phyloP scores from a whole-genome alignment of 768 basidiomycete genomes.

The Mycena vitilis region DNA sequence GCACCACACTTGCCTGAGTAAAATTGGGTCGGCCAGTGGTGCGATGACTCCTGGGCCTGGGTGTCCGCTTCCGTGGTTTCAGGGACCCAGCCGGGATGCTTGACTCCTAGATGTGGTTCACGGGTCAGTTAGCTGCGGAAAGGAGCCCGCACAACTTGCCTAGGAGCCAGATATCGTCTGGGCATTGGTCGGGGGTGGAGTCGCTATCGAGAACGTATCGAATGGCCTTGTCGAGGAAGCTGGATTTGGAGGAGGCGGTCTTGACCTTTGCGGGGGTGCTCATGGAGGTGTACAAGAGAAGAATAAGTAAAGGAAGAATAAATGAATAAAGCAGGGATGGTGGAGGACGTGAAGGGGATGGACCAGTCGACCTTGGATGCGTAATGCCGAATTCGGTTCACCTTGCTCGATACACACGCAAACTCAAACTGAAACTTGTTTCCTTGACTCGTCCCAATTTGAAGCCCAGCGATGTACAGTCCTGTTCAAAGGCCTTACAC shows the following conservation, averaged over 20 bases:
- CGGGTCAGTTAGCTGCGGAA: constrained; percentile 24
- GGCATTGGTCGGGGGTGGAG: constrained; percentile 25
- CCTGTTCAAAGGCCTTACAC: too few species aligned
- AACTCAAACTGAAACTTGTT: too few species aligned
- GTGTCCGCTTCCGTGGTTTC: constrained; percentile 18
- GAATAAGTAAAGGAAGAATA: constrained; percentile 31
- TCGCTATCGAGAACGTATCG: constrained; percentile 25
- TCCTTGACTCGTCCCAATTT: too few species aligned
- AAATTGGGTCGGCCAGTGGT: constrained; percentile 34
- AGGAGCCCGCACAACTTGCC: constrained; percentile 30
- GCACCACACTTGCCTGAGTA: constrained; percentile 7
- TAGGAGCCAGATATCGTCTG: constrained; percentile 30
- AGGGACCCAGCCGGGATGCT: constrained; percentile 26
- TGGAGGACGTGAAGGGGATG: background rate
- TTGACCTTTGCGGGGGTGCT: constrained; percentile 29
- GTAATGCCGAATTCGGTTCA: background rate
- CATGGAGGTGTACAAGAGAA: constrained; percentile 25
- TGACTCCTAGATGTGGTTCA: constrained; percentile 13
- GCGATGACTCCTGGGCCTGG: constrained; percentile 24
- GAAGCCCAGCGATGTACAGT: too few species aligned
- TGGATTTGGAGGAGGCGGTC: constrained; percentile 29
- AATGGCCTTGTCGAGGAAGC: constrained; percentile 22
- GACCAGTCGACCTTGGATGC: too few species aligned
- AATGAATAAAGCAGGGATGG: constrained; percentile 19
- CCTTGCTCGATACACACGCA: too few species aligned